Conservation (phyloP, 805 yeast species). For the Candida incommunis region DNA sequence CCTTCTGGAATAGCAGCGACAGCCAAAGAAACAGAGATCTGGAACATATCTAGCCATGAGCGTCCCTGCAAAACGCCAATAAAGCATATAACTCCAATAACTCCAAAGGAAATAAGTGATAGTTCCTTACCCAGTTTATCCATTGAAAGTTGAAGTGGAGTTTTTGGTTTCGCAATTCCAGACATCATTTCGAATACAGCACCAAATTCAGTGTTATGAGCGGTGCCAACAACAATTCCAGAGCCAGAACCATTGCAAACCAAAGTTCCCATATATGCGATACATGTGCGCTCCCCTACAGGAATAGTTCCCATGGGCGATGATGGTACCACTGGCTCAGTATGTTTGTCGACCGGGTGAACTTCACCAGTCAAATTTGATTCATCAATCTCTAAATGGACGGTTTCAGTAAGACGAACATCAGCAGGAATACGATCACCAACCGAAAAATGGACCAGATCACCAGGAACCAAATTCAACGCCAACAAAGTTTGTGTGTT, state of each 20-base stretch:
- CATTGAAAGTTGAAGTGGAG: slow-evolving; percentile 93
- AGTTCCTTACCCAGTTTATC: slow-evolving; percentile 88
- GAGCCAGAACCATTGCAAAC: slow-evolving; percentile 93
- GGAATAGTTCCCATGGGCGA: slow-evolving; percentile 26
- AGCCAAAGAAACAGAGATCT: slow-evolving; percentile 90
- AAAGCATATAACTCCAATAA: slow-evolving; percentile 83
- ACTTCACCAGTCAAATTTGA: slow-evolving; percentile 93
- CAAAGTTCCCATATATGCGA: slow-evolving; percentile 94
- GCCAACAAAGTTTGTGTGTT: slow-evolving; percentile 74
- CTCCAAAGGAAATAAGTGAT: slow-evolving; percentile 67
- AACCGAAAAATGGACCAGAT: slow-evolving; percentile 71
- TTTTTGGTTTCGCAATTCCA: slow-evolving; percentile 90
- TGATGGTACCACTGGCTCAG: slow-evolving; percentile 28
- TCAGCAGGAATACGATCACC: slow-evolving; percentile 98
- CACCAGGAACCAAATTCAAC: slow-evolving; percentile 86
- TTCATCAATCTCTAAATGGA: slow-evolving; percentile 78
- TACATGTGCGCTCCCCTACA: slow-evolving; percentile 54
- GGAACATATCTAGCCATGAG: slow-evolving; percentile 95
- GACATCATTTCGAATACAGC: slow-evolving; percentile 91
- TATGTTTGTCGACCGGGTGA: slow-evolving; percentile 61
- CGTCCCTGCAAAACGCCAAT: slow-evolving; percentile 88
- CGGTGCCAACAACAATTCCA: slow-evolving; percentile 89
- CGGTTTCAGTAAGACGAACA: slow-evolving; percentile 62
- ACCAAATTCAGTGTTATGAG: slow-evolving; percentile 83
- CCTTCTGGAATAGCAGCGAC: slow-evolving; percentile 99